phyloP scores from a whole-genome alignment of 2,329 filamentous ascomycete species.

The Monosporascus sp. region DNA sequence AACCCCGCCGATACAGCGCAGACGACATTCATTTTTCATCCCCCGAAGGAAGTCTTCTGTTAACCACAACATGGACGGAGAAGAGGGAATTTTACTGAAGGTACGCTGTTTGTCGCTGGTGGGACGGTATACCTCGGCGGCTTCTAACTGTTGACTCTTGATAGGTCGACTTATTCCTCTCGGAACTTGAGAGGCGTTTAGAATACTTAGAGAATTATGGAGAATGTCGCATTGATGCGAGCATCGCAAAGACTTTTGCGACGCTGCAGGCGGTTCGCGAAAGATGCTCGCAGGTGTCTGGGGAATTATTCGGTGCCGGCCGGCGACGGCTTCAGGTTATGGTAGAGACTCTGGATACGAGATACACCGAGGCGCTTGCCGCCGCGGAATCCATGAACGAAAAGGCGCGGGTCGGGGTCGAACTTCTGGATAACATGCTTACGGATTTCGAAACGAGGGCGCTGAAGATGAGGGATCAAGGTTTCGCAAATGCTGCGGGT shows the following conservation, averaged over 20 bases:
- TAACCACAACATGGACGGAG: conserved; percentile 55
- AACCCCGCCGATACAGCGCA: conserved; percentile 30
- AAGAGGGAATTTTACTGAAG: conserved; percentile 56
- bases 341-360: conserved; percentile 83
- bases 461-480: conserved; percentile 71
- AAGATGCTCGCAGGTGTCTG: conserved; percentile 83
- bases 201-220: conserved; percentile 86
- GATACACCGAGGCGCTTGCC: conserved; percentile 80
- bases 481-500: conserved; percentile 60
- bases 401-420: conserved; percentile 82
- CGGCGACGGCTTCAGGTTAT: conserved; percentile 78
- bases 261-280: conserved; percentile 83
- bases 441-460: conserved; percentile 79
- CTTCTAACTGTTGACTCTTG: conserved; percentile 5
- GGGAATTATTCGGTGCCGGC: conserved; percentile 82
- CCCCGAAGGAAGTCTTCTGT: conserved; percentile 52
- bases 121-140: not conserved
- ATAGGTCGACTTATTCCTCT: conserved; percentile 73
- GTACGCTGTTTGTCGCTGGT: conserved; percentile 22
- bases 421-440: conserved; percentile 79
- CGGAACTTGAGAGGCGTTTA: conserved; percentile 78
- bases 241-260: conserved; percentile 77
- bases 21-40: conserved; percentile 53
- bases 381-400: conserved; percentile 85
- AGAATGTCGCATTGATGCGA: conserved; percentile 75